A percentile compares a stretch with the other conserved stretches of the same genome.
phyloP scores from a whole-genome alignment of 768 basidiomycete genomes.

The Lanmaoa rubissima region DNA sequence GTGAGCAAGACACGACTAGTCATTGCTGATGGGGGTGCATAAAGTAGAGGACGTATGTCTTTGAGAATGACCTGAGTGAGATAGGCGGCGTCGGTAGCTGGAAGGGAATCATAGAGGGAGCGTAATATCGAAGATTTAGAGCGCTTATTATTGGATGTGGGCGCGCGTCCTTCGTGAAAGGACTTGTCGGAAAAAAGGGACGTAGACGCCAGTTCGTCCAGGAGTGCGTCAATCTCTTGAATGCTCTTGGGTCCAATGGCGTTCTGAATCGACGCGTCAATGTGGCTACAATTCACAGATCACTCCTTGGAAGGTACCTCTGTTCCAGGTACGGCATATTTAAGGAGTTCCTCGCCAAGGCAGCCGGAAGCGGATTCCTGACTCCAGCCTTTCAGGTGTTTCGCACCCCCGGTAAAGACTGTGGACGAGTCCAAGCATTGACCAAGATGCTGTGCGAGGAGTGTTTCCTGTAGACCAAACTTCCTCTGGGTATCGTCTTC shows the following conservation, averaged over 20 bases:
- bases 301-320: conserved; percentile 25
- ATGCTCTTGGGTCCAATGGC: conserved; percentile 34
- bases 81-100: conserved; percentile 62
- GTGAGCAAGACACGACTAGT: conserved; percentile 49
- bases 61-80: conserved; percentile 87
- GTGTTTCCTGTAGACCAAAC: conserved; percentile 71
- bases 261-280: conserved; percentile 19
- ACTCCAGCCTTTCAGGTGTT: conserved; percentile 39
- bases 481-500: conserved; percentile 70
- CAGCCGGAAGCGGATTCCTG: conserved; percentile 53
- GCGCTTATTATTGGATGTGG: conserved; percentile 31
- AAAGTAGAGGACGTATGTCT: conserved; percentile 78
- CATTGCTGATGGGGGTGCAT: conserved; percentile 52
- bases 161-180: conserved; percentile 37
- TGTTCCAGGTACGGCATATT: conserved; percentile 37
- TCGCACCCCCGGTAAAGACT: conserved; percentile 24
- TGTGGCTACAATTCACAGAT: neutral
- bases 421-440: conserved; percentile 44
- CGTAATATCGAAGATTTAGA: conserved; percentile 41
- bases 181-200: conserved; percentile 57
- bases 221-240: conserved; percentile 57
- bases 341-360: conserved; percentile 64
- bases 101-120: conserved; percentile 57
- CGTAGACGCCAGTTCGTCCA: conserved; percentile 71
- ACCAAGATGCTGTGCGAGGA: conserved; percentile 51